Evolutionary conservation across 495 filamentous ascomycete genomes (phyloP).

Genomic region (Hypoxylon subgilvum): DNA sequence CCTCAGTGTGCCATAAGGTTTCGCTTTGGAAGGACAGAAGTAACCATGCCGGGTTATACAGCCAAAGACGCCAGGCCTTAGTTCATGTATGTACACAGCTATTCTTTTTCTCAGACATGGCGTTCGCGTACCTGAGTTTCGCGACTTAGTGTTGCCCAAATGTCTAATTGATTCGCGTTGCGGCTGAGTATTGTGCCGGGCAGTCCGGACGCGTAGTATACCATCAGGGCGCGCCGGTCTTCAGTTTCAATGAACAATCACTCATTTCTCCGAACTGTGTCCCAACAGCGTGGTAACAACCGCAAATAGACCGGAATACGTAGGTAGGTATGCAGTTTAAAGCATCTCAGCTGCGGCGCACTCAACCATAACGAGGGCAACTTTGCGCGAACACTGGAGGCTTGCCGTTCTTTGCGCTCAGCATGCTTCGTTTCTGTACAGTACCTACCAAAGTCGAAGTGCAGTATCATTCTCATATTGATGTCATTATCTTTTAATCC

Average conservation of each 20-base stretch:
- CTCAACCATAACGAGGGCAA: slow-evolving; percentile 9
- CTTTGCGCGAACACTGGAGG: slow-evolving; percentile 13
- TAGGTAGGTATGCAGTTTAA: too few species aligned
- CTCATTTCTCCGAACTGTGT: slow-evolving; percentile 17
- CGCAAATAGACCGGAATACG: slow-evolving; percentile 17
- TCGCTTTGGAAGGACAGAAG: slow-evolving; percentile 10
- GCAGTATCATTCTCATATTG: slow-evolving; percentile 9
- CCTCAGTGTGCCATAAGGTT: slow-evolving; percentile 19
- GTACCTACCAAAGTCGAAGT: background rate
- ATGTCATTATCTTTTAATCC: slow-evolving; percentile 27
- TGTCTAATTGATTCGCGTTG: slow-evolving; percentile 23
- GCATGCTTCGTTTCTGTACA: background rate
- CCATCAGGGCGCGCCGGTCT: slow-evolving; percentile 3
- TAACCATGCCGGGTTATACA: slow-evolving; percentile 1
- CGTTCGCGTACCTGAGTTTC: slow-evolving; percentile 18
- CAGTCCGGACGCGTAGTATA: slow-evolving; percentile 20
- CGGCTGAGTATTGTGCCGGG: slow-evolving; percentile 1
- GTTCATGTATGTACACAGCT: background rate
- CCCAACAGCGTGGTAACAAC: slow-evolving; percentile 3
- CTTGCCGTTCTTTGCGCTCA: slow-evolving; percentile 9
- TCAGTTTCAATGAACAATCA: slow-evolving; percentile 7
- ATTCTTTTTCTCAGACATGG: slow-evolving; percentile 15
- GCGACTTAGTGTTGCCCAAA: slow-evolving; percentile 4
- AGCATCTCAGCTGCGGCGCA: slow-evolving; percentile 20
- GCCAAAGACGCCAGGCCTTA: background rate